Evolutionary conservation across 2,329 filamentous ascomycete species (phyloP).

Genomic region (Ophiocordyceps camponoti-saundersi): DNA sequence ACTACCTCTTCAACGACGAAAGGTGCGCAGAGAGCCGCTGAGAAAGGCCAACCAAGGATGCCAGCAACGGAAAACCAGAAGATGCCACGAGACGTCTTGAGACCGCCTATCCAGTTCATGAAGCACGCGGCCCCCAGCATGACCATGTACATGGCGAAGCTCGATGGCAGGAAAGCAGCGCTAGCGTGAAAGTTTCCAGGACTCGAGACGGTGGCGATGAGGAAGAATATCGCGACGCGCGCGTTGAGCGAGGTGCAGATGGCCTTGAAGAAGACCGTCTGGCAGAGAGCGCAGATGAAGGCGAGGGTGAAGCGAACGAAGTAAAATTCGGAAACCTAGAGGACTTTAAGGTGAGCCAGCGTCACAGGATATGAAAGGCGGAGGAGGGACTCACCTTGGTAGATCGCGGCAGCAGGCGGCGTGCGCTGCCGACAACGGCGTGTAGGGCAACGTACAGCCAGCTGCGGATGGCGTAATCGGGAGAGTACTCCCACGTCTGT

Average conservation of each 20-base stretch:
- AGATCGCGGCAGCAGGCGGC: constrained; percentile 43
- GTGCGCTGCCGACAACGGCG: constrained; percentile 50
- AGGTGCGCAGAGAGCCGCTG: constrained; percentile 63
- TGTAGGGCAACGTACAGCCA: constrained; percentile 83
- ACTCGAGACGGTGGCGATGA: constrained; percentile 59
- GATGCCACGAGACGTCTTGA: constrained; percentile 69
- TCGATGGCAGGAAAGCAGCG: constrained; percentile 74
- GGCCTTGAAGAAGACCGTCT: constrained; percentile 65
- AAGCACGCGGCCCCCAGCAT: constrained; percentile 80
- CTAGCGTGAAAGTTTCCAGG: constrained; percentile 91
- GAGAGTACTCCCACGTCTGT: constrained; percentile 98
- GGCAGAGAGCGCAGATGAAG: constrained; percentile 60
- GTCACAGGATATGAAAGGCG: background rate
- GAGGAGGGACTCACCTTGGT: constrained; percentile 28
- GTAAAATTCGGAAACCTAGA: constrained; percentile 62
- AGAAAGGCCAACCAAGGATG: constrained; percentile 88
- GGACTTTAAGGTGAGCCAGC: background rate
- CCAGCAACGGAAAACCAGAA: constrained; percentile 81
- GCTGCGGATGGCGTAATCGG: constrained; percentile 83
- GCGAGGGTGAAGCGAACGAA: constrained; percentile 63
- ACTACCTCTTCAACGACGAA: constrained; percentile 66
- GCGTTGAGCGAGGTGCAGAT: constrained; percentile 64
- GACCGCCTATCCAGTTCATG: constrained; percentile 70
- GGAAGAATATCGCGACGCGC: constrained; percentile 70
- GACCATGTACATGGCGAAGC: constrained; percentile 88